Evolutionary conservation across 345 rosid genomes (phyloP).

Genomic region (Rhodamnia rubescens): DNA sequence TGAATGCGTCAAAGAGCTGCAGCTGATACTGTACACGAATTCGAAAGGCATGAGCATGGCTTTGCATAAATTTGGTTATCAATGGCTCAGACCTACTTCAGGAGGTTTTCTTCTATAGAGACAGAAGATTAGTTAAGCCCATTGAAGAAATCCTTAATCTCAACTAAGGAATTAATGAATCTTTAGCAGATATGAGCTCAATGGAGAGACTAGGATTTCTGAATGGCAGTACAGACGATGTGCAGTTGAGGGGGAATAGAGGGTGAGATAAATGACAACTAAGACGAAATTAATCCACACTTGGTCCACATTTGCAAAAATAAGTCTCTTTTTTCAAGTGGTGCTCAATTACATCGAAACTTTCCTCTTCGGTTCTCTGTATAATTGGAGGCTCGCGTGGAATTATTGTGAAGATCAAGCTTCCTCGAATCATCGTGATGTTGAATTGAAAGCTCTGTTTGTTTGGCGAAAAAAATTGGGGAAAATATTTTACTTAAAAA

Average conservation of each 20-base stretch:
- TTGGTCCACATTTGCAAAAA: not conserved
- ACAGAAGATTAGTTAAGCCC: not conserved
- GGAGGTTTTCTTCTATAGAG: not conserved
- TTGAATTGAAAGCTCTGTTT: no score
- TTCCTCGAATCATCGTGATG: not conserved
- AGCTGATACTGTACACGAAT: not conserved
- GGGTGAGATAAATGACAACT: not conserved
- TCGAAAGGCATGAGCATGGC: constrained; percentile 2
- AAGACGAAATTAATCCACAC: not conserved
- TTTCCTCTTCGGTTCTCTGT: not conserved
- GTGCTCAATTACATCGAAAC: not conserved
- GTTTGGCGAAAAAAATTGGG: no score
- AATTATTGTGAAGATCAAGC: not conserved
- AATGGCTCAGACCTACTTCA: not conserved
- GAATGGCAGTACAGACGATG: not conserved
- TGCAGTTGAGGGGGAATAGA: not conserved
- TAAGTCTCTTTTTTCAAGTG: not conserved
- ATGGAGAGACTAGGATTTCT: not conserved
- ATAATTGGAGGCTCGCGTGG: not conserved
- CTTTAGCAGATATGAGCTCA: not conserved
- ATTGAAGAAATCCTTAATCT: not conserved
- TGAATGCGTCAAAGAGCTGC: constrained; percentile 1
- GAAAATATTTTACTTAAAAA: no score
- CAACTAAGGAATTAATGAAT: not conserved
- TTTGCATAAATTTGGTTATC: not conserved